These are phyloP conservation scores for Collybiopsis confluens DNA, from an alignment of 768 basidiomycete genomes.

Conservation along the genomic window DNA sequence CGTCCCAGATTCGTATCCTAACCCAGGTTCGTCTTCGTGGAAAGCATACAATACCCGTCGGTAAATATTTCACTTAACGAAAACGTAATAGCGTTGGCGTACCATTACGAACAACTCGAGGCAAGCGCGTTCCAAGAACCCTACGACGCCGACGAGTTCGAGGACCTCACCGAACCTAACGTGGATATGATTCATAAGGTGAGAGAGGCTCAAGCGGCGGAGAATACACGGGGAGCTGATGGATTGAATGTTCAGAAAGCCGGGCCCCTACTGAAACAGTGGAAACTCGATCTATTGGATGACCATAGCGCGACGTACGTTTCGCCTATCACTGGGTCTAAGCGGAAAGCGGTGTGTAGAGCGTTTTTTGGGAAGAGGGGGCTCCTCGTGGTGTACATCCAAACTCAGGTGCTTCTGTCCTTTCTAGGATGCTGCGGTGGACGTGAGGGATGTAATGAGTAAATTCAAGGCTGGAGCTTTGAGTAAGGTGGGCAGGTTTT, in stretches of 20 bases:
- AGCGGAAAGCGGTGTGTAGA: conserved; percentile 67
- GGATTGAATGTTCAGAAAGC: conserved; percentile 43
- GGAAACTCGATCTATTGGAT: conserved; percentile 59
- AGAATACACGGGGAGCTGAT: no score
- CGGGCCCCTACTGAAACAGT: conserved; percentile 62
- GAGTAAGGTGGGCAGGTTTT: no score
- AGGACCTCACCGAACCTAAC: conserved; percentile 81
- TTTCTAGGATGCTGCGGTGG: conserved; percentile 1
- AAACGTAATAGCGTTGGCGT: conserved; percentile 60
- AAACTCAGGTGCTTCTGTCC: neutral
- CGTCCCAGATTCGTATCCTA: conserved; percentile 84
- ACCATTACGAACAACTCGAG: conserved; percentile 86
- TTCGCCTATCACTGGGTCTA: conserved; percentile 44
- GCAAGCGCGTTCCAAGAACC: conserved; percentile 91
- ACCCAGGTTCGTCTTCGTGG: conserved; percentile 63
- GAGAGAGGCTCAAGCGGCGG: no score
- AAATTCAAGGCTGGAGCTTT: conserved; percentile 18
- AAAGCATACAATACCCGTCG: neutral
- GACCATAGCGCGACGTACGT: conserved; percentile 63
- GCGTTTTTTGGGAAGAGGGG: neutral
- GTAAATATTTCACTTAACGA: neutral
- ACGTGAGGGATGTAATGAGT: neutral
- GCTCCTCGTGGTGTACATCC: conserved; percentile 3
- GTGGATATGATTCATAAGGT: conserved; percentile 79
- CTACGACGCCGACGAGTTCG: conserved; percentile 71